Evolutionary conservation across 2,329 filamentous ascomycete genomes (phyloP).

Genomic region (Epichloe elymi): DNA sequence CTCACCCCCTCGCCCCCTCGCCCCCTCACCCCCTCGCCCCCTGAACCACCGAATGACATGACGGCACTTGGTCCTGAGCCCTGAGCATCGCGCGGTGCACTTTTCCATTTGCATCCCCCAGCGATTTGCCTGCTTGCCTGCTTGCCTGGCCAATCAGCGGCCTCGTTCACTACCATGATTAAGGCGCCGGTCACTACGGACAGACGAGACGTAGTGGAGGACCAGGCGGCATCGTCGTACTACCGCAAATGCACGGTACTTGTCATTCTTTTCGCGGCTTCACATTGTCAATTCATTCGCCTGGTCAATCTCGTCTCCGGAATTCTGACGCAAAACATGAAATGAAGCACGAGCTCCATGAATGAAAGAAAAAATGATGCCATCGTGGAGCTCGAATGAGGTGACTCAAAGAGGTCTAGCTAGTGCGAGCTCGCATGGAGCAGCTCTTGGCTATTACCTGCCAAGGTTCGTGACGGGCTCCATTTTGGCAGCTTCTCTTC

Average conservation of each 20-base stretch:
- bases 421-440: not conserved
- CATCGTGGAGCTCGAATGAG: slow-evolving; percentile 3
- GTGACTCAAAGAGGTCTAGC: slow-evolving; percentile 4
- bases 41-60: not conserved
- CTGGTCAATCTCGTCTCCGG: not conserved
- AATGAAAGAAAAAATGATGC: slow-evolving; percentile 1
- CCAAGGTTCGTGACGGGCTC: not conserved
- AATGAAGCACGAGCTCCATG: slow-evolving; percentile 3
- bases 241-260: not conserved
- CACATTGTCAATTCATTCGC: not conserved
- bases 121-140: not conserved
- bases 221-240: not conserved
- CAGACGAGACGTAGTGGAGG: too few relatives aligned
- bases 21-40: too few relatives aligned
- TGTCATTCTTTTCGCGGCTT: not conserved
- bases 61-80: too few relatives aligned
- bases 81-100: not conserved
- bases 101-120: not conserved
- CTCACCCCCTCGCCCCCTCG: too few relatives aligned
- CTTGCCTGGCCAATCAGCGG: not conserved
- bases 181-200: not conserved
- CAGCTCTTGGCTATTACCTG: not conserved
- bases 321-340: not conserved
- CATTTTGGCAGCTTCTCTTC: not conserved
- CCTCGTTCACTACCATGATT: not conserved